These are phyloP conservation scores for Sclerotinia minor DNA, from an alignment of 2,329 filamentous ascomycete species.

Conservation along the genomic window DNA sequence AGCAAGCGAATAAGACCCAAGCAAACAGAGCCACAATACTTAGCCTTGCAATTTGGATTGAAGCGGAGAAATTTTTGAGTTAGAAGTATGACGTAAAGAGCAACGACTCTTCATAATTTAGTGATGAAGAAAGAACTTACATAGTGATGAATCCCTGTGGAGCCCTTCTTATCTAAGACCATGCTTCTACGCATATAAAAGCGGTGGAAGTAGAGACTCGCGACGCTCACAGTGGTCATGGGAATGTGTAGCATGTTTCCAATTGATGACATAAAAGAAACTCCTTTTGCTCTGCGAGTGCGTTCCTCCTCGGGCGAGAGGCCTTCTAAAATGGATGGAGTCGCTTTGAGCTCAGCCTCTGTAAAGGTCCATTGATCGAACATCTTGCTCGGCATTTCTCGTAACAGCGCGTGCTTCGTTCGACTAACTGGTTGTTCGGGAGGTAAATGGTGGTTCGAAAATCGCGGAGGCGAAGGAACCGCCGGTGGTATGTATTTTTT, in stretches of 20 bases:
- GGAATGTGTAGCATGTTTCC: constrained; percentile 90
- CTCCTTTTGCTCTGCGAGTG: constrained; percentile 79
- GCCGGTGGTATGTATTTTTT: constrained; percentile 55
- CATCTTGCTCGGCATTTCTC: constrained; percentile 42
- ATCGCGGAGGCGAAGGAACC: constrained; percentile 60
- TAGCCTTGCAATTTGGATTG: background rate
- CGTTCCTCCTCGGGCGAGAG: constrained; percentile 76
- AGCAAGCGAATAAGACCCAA: background rate
- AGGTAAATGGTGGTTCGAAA: constrained; percentile 56
- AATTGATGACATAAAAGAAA: constrained; percentile 95
- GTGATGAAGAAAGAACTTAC: constrained; percentile 52
- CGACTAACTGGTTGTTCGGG: constrained; percentile 40
- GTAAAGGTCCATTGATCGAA: constrained; percentile 84
- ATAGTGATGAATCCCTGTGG: constrained; percentile 79
- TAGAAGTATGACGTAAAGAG: background rate
- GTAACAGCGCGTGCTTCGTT: constrained; percentile 18
- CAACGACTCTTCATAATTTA: background rate
- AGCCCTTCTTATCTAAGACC: constrained; percentile 62
- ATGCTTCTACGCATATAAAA: constrained; percentile 91
- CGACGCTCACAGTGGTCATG: constrained; percentile 88
- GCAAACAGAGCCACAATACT: background rate
- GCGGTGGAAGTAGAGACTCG: constrained; percentile 90
- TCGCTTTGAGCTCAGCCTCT: constrained; percentile 75
- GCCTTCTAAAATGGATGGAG: constrained; percentile 83
- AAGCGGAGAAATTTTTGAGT: constrained; percentile 27